phyloP scores from a whole-genome alignment of 2,329 filamentous ascomycete genomes.

The Beauveria varroae region DNA sequence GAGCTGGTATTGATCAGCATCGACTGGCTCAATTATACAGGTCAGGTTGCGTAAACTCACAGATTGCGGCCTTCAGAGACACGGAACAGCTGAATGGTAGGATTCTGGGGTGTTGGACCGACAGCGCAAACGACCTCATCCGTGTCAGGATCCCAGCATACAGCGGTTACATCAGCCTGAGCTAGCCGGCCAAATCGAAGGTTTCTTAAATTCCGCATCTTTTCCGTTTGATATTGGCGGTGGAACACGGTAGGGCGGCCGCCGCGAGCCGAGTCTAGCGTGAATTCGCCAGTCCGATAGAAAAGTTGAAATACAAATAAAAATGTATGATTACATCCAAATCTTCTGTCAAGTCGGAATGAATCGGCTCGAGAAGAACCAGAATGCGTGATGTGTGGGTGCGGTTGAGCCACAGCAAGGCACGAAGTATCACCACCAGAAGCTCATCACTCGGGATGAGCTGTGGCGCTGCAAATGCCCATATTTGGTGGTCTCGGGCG shows the following conservation, averaged over 20 bases:
- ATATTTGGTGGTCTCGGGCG: neutral
- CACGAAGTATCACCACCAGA: neutral
- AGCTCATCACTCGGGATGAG: neutral
- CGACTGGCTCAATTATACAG: neutral
- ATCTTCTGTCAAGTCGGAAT: neutral
- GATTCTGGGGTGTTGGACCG: slow-evolving; percentile 65
- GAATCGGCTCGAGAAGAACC: neutral
- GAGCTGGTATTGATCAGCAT: slow-evolving; percentile 22
- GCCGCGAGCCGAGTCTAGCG: neutral
- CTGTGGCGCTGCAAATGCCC: neutral
- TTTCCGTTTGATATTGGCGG: slow-evolving; percentile 2
- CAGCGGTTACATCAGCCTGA: slow-evolving; percentile 59
- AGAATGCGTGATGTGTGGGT: slow-evolving; percentile 1
- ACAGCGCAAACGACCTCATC: slow-evolving; percentile 77
- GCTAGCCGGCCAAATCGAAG: slow-evolving; percentile 63
- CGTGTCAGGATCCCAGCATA: slow-evolving; percentile 76
- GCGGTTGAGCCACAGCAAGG: neutral
- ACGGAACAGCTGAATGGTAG: slow-evolving; percentile 64
- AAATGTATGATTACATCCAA: neutral
- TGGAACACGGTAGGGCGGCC: neutral
- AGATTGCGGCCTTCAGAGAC: slow-evolving; percentile 37
- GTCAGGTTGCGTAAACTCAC: slow-evolving; percentile 25
- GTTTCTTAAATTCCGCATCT: slow-evolving; percentile 84
- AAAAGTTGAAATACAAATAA: neutral
- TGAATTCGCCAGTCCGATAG: neutral